These are phyloP conservation scores for Ocimum tenuiflorum DNA, from an alignment of 257 asterid species.

Conservation along the genomic window DNA sequence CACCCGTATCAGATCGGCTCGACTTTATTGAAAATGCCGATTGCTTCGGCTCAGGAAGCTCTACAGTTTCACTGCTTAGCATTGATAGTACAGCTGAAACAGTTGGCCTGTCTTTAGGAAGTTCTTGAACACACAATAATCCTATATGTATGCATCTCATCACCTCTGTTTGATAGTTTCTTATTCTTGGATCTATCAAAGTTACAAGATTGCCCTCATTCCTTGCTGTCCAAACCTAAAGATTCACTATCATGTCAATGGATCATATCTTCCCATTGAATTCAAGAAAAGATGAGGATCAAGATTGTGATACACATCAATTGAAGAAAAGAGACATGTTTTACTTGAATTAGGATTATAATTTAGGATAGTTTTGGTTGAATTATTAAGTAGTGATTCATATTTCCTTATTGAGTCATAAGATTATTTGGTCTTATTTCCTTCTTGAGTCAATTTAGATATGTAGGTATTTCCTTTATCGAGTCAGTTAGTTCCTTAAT, in stretches of 20 bases:
- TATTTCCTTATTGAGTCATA: too few species aligned
- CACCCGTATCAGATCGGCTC: conserved; percentile 15
- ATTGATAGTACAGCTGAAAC: conserved; percentile 40
- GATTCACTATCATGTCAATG: not conserved
- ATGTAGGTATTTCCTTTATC: too few species aligned
- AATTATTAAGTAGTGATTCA: too few species aligned
- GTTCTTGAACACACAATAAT: conserved; percentile 61
- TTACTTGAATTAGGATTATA: too few species aligned
- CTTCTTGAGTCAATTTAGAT: too few species aligned
- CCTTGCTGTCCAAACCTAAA: conserved; percentile 55
- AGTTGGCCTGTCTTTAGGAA: conserved; percentile 47
- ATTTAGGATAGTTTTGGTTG: too few species aligned
- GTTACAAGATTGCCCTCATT: conserved; percentile 23
- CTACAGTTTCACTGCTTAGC: conserved; percentile 39
- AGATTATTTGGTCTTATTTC: too few species aligned
- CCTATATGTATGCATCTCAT: conserved; percentile 54
- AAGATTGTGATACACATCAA: too few species aligned
- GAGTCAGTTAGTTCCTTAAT: too few species aligned
- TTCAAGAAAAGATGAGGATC: not conserved
- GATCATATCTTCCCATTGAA: not conserved
- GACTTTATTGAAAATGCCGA: conserved; percentile 23
- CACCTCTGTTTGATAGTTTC: conserved; percentile 23
- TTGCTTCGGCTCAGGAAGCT: conserved; percentile 45
- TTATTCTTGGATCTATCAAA: conserved; percentile 36
- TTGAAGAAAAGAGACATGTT: too few species aligned